A percentile compares a stretch with the other conserved stretches of the same genome.
Evolutionary conservation across 345 rosid genomes (phyloP).

Genomic region (Arabidopsis suecica): DNA sequence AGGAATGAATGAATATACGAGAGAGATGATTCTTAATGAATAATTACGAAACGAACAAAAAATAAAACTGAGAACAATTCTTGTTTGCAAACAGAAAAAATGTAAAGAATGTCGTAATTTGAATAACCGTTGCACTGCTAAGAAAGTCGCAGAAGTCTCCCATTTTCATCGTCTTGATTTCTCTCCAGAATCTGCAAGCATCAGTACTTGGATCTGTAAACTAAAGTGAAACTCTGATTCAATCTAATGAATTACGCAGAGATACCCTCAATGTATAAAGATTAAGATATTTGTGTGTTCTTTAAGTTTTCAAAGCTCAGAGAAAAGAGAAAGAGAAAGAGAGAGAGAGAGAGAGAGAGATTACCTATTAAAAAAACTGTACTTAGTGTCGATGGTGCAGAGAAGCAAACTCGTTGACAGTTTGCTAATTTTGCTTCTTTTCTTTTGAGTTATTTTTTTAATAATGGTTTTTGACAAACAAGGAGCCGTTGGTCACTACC

Average conservation of each 20-base stretch:
- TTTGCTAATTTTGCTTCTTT: constrained; percentile 5
- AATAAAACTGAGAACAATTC: background rate
- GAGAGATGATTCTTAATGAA: background rate
- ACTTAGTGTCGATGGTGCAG: constrained; percentile 32
- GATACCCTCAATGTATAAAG: background rate
- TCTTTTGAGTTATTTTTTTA: constrained; percentile 59
- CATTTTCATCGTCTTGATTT: constrained; percentile 12
- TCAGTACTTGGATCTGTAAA: background rate
- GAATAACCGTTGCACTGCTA: background rate
- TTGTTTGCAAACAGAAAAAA: constrained; percentile 11
- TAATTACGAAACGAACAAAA: background rate
- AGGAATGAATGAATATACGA: background rate
- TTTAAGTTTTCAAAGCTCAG: constrained; percentile 11
- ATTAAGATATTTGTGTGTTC: background rate
- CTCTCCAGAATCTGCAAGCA: constrained; percentile 15
- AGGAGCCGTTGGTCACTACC: constrained; percentile 90
- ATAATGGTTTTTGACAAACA: constrained; percentile 84
- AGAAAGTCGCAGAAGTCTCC: background rate
- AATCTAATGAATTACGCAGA: background rate
- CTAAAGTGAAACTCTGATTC: background rate
- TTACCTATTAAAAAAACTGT: constrained; percentile 21
- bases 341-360: background rate
- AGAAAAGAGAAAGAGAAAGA: constrained; percentile 1
- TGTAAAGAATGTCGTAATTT: constrained; percentile 31
- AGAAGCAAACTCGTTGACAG: constrained; percentile 1